These are phyloP conservation scores for Tricholoma sp. DNA, from an alignment of 768 basidiomycete genomes.

Conservation along the genomic window DNA sequence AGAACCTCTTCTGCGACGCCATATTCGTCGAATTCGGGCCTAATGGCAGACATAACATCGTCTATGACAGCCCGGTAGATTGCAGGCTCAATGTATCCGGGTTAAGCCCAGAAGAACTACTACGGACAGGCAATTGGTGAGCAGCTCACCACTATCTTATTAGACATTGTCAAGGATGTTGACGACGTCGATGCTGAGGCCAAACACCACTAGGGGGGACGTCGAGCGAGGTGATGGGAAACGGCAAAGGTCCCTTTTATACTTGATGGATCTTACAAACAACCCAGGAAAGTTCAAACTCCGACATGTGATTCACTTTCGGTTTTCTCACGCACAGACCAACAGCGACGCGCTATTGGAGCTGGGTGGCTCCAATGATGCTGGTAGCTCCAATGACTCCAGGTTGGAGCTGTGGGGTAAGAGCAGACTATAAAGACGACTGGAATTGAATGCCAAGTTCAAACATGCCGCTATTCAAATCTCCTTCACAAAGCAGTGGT, in stretches of 20 bases:
- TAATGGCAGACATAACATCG: conserved; percentile 86
- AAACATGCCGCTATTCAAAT: conserved; percentile 21
- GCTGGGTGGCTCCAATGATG: background rate
- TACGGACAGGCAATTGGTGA: conserved; percentile 54
- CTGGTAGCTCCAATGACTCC: background rate
- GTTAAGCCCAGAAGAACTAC: conserved; percentile 55
- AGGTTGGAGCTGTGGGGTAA: too few species aligned
- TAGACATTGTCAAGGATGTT: conserved; percentile 62
- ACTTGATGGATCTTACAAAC: conserved; percentile 38
- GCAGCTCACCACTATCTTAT: conserved; percentile 98
- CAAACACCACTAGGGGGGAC: conserved; percentile 32
- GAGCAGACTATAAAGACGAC: background rate
- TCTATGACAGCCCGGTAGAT: conserved; percentile 95
- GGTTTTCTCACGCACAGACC: conserved; percentile 42
- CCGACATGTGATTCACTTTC: conserved; percentile 27
- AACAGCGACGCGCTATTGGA: conserved; percentile 6
- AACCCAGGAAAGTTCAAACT: conserved; percentile 41
- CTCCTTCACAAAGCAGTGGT: conserved; percentile 3
- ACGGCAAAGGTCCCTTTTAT: conserved; percentile 43
- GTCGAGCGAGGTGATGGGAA: conserved; percentile 36
- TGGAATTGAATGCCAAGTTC: too few species aligned
- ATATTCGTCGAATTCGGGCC: conserved; percentile 94
- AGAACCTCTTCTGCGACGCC: conserved; percentile 91
- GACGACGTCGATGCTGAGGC: conserved; percentile 24
- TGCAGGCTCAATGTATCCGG: conserved; percentile 66